phyloP scores from a whole-genome alignment of 371 early-diverging fungal genomes.

The Syncephalis fuscata region DNA sequence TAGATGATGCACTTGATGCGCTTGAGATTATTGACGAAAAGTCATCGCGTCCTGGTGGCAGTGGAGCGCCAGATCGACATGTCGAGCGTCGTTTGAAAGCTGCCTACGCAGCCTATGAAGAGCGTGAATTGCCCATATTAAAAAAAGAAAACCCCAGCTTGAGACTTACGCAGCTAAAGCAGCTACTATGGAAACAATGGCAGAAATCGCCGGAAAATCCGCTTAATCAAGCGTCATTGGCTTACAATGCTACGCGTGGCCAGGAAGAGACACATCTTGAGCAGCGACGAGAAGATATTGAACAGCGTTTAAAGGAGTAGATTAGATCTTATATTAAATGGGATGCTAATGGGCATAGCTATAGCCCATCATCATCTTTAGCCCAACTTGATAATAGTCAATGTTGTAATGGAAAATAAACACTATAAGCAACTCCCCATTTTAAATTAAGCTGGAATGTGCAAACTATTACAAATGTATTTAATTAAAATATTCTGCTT shows the following conservation, averaged over 20 bases:
- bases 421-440: too few relatives aligned
- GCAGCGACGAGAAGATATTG: slow-evolving; percentile 4
- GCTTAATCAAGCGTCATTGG: slow-evolving; percentile 54
- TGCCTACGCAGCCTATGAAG: slow-evolving; percentile 53
- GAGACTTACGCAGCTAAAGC: slow-evolving; percentile 53
- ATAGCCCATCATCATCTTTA: too few relatives aligned
- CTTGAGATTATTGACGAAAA: slow-evolving; percentile 18
- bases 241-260: slow-evolving; percentile 49
- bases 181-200: slow-evolving; percentile 54
- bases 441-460: too few relatives aligned
- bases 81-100: slow-evolving; percentile 76
- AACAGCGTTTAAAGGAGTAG: slow-evolving; percentile 5
- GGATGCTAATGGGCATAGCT: too few relatives aligned
- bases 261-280: slow-evolving; percentile 16
- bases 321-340: too few relatives aligned
- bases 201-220: slow-evolving; percentile 76
- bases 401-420: too few relatives aligned
- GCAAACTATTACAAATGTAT: too few relatives aligned
- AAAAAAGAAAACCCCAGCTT: slow-evolving; percentile 57
- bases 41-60: slow-evolving; percentile 5
- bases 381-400: too few relatives aligned
- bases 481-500: too few relatives aligned
- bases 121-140: slow-evolving; percentile 35
- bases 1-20: slow-evolving; percentile 67
- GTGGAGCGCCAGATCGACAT: slow-evolving; percentile 42